Evolutionary conservation across 2,329 filamentous ascomycete genomes (phyloP), one percentile per base, ranked within the genome.

Genomic region (Immersiporthe knoxdaviesiana): DNA sequence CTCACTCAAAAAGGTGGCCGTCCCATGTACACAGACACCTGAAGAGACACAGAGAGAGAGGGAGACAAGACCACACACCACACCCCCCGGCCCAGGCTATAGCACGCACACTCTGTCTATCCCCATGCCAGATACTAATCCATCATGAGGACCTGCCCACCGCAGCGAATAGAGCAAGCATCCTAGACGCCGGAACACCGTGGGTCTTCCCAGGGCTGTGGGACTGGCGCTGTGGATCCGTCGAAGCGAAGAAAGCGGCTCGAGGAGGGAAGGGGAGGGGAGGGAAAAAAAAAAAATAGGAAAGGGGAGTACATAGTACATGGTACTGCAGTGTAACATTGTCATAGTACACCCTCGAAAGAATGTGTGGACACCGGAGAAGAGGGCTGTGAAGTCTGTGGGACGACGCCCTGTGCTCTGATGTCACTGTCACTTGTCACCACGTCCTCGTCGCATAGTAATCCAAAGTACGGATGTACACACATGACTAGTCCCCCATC

Each of bases 141-240:
- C 12, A 32, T 24, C 44, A 30, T 21, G 27, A 56, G 27, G 24
- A 47, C 44, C 27, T 56, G 12, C 52, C 27, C 24, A 59, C 32
- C 6, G 18, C 4, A 37, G 18, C 32, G 56, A 59, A 24, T 37
- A 21, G 30, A 59, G 30, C 21, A n/a, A 35, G 41, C 24, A n/a
- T 50, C 61, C 39, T 30, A 44, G 39, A 50, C 61, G 61, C 61
- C 50, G n/a, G 11, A 16, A 27, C 61, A 8, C 11, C 61, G 27
- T 63, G 61, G 39, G 61, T 63, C 41, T 27, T 63, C 61, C 39
- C 61, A 39, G 27, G 21, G 41, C 30, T 44, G 37, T 63, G 61
- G 61, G 24, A 47, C 61, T 27, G 4, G 24, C 27, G 39, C 18
- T 44, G 37, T 63, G 61, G 39, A 18, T 14, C 61, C 61, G 18